These are phyloP conservation scores for Phaeomoniella chlamydospora DNA, from an alignment of 2,329 filamentous ascomycete genomes.

Conservation along the genomic window DNA sequence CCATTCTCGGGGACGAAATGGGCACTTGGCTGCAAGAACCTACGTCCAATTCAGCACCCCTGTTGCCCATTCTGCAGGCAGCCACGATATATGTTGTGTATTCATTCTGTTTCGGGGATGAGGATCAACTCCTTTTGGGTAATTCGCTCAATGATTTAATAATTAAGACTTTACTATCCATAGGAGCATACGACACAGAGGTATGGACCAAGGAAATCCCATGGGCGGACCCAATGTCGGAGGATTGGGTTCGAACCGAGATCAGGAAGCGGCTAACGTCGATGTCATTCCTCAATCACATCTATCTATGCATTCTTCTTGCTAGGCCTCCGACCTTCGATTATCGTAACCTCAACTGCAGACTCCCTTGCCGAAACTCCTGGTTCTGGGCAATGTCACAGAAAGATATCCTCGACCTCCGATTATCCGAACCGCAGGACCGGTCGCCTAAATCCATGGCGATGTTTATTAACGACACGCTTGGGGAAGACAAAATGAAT, in stretches of 20 bases:
- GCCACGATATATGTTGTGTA: neutral
- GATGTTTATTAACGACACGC: neutral
- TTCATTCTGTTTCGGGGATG: neutral
- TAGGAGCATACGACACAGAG: neutral
- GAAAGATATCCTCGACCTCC: neutral
- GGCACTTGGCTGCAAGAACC: neutral
- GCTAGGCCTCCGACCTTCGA: neutral
- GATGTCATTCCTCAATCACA: neutral
- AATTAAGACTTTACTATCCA: neutral
- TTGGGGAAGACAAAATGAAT: neutral
- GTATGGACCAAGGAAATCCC: neutral
- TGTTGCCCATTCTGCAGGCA: neutral
- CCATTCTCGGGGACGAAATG: neutral
- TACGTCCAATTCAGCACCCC: neutral
- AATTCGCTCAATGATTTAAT: neutral
- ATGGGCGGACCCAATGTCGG: neutral
- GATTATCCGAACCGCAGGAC: neutral
- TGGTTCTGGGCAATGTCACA: neutral
- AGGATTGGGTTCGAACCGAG: neutral
- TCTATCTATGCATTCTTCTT: neutral
- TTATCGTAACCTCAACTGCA: neutral
- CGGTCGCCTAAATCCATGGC: neutral
- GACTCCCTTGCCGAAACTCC: neutral
- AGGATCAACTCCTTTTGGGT: neutral
- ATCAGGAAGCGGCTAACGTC: neutral